Conservation (phyloP, 768 basidiomycete species). For the Wakefieldia striispora region DNA sequence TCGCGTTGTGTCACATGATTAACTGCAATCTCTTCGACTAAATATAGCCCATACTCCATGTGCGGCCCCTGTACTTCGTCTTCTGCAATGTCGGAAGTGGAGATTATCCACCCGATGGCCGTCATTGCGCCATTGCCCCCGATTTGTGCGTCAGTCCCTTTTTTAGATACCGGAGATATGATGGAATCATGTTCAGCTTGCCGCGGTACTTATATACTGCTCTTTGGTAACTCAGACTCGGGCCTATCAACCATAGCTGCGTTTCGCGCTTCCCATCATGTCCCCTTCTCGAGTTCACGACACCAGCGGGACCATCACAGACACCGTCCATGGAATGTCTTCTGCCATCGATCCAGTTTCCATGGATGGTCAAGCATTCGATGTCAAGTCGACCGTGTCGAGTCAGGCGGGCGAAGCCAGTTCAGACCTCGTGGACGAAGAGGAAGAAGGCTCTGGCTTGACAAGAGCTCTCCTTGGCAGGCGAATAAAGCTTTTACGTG, state of each 20-base stretch:
- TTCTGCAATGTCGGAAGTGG: no score
- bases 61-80: no score
- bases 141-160: no score
- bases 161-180: no score
- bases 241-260: neutral
- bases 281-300: neutral
- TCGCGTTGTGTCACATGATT: no score
- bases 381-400: neutral
- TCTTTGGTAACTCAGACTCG: no score
- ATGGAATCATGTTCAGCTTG: no score
- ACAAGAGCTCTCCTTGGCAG: conserved; percentile 2
- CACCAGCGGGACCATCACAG: neutral
- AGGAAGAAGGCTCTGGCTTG: conserved; percentile 7
- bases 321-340: neutral
- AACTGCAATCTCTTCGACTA: no score
- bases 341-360: neutral
- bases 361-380: neutral
- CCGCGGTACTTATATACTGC: no score
- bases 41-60: no score
- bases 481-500: neutral
- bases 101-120: no score
- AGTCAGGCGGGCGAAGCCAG: neutral
- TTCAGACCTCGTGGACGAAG: conserved; percentile 11
- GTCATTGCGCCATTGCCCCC: no score
- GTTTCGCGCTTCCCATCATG: neutral